Evolutionary conservation across 202 grass and related monocot genomes (phyloP), one percentile per base, ranked within the genome.

Genomic region (Bolboschoenoplectus hybrid): DNA sequence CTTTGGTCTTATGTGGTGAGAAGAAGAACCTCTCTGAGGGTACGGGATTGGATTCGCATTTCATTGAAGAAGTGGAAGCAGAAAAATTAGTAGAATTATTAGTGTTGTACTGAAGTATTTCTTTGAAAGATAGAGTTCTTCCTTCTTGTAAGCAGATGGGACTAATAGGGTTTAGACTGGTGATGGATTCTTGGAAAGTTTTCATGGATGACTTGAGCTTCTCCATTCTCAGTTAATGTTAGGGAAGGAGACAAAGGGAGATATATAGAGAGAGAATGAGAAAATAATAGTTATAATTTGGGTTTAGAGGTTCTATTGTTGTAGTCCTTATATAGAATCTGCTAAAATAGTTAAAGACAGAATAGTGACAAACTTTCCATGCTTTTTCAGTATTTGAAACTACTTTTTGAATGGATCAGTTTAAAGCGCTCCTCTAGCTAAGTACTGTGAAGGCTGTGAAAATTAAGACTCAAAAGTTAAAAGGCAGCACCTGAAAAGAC

Each of bases 151-250:
- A 80, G 82, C 87, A 85, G 72, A 75, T 35, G 3, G 72, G 45
- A 50, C 72, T 51, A 47, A 51, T 81, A 7, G 77, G 35, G 77
- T 57, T 90, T 40, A 87, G 41, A 74, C 63, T 69, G 61, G 47
- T 16, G 53, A 90, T 84, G 80, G 62, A 76, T 85, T 70, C 89
- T 70, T 90, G 85, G 53, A 87, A 61, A 38, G 81, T 80, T 78
- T 87, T 87, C 3, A 85, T 84, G 32, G 85, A 90, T 81, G 81
- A 87, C 53, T 87, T 90, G 71, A 90, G 64, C 63, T 87, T 90
- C 74, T 84, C 85, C 88, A 87, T 90, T 35, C 26, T 57, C 55
- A 63, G n/a, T 61, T 81, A n/a, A 35, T 32, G 45, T 51, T 63
- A 52, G 64, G 49, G 50, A 70, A 35, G 60, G 44, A 53, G 43